Conservation (phyloP, 2,329 filamentous ascomycete genomes). For the Aureobasidium vineae region DNA sequence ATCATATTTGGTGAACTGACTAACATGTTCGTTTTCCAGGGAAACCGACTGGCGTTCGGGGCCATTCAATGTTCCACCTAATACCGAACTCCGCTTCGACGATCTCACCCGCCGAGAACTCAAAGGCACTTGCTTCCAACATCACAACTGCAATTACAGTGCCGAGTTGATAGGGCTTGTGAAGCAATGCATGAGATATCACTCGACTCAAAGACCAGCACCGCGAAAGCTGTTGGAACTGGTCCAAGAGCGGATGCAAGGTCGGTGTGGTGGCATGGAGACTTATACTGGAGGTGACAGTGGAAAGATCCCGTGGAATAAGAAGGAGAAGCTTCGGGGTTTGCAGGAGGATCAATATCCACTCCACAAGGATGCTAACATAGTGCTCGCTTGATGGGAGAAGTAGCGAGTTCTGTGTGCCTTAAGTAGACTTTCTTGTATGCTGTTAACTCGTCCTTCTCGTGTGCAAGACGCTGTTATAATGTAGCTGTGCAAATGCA, state of each 20-base stretch:
- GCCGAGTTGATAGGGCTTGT: background rate
- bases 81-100: background rate
- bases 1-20: background rate
- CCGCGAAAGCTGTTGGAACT: background rate
- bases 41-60: background rate
- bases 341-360: background rate
- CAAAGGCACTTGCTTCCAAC: background rate
- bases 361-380: background rate
- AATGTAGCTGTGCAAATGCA: too few relatives aligned
- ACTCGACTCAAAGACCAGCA: background rate
- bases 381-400: background rate
- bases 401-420: too few relatives aligned
- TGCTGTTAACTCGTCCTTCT: too few relatives aligned
- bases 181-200: background rate
- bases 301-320: constrained; percentile 2
- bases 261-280: background rate
- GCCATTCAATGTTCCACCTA: background rate
- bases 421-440: too few relatives aligned
- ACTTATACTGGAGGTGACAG: background rate
- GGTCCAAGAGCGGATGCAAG: background rate
- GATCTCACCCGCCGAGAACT: background rate
- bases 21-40: background rate
- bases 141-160: background rate
- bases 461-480: too few relatives aligned
- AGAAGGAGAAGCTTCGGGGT: background rate